Conservation (phyloP, 2,329 filamentous ascomycete genomes). For the Podosphaera fusca region DNA sequence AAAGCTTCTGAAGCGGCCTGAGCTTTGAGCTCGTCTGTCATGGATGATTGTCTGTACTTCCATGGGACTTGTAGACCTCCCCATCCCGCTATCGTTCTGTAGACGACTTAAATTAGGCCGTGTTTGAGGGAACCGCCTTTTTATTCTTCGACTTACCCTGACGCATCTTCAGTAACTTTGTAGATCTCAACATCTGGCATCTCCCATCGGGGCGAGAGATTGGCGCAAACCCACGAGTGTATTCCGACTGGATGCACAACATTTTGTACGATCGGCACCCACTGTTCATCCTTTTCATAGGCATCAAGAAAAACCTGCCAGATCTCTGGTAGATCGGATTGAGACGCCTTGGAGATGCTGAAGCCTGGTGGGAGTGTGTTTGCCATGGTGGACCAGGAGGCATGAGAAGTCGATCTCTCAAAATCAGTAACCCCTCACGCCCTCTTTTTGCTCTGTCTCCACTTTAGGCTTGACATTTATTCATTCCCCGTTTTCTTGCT, state of each 20-base stretch:
- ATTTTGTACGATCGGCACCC: conserved; percentile 4
- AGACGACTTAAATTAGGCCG: no score
- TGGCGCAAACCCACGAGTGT: conserved; percentile 6
- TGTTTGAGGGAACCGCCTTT: no score
- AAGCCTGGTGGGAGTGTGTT: background rate
- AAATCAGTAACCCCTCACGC: no score
- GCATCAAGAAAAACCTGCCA: conserved; percentile 5
- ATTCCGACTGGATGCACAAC: conserved; percentile 4
- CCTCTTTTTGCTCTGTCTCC: no score
- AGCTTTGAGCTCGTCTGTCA: conserved; percentile 6
- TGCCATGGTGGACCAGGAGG: no score
- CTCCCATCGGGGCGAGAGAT: conserved; percentile 5
- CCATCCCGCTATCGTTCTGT: conserved; percentile 9
- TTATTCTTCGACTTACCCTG: conserved; percentile 4
- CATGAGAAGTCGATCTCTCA: no score
- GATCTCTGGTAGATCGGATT: conserved; percentile 6
- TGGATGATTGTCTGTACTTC: conserved; percentile 3
- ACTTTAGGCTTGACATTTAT: no score
- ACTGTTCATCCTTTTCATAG: conserved; percentile 6
- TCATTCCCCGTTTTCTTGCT: no score
- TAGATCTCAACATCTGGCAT: conserved; percentile 9
- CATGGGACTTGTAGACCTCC: conserved; percentile 9
- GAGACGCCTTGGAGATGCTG: conserved; percentile 1
- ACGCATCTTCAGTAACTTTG: conserved; percentile 5
- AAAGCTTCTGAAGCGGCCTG: conserved; percentile 1